These are phyloP conservation scores for Corynespora cassiicola DNA, from an alignment of 2,329 filamentous ascomycete genomes.

Conservation along the genomic window DNA sequence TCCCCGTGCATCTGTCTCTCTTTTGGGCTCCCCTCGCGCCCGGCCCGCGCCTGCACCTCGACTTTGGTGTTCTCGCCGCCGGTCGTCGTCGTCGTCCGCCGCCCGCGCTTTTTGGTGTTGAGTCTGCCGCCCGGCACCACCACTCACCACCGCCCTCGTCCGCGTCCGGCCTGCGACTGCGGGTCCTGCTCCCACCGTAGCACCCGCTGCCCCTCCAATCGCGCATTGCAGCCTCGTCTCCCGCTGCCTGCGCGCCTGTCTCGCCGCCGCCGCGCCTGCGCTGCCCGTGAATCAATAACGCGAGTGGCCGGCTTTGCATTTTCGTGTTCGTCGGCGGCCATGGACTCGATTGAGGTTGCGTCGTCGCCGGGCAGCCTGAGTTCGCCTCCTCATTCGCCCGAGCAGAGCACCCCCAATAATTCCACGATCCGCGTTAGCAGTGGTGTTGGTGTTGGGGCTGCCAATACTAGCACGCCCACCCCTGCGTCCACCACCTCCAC, in stretches of 20 bases:
- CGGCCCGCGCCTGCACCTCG: conserved; percentile 28
- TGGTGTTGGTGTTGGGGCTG: conserved; percentile 38
- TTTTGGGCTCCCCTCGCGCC: conserved; percentile 22
- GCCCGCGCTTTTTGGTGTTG: conserved; percentile 42
- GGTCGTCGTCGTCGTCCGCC: conserved; percentile 30
- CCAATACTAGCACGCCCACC: conserved; percentile 33
- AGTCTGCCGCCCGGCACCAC: conserved; percentile 26
- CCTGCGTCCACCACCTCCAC: conserved; percentile 37
- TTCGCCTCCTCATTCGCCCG: conserved; percentile 47
- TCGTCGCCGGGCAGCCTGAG: conserved; percentile 45
- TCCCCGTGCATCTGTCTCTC: conserved; percentile 30
- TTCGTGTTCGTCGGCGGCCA: conserved; percentile 28
- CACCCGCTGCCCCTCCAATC: too few relatives aligned
- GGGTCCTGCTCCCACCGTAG: too few relatives aligned
- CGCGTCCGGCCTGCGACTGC: too few relatives aligned
- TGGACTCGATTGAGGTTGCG: conserved; percentile 38
- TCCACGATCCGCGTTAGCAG: conserved; percentile 37
- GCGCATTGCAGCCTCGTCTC: too few relatives aligned
- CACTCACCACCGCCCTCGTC: too few relatives aligned
- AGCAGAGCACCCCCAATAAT: conserved; percentile 37
- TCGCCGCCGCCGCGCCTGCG: too few relatives aligned
- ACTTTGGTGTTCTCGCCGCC: conserved; percentile 42
- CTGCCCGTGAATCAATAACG: too few relatives aligned
- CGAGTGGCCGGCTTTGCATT: too few relatives aligned
- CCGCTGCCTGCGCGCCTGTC: too few relatives aligned